phyloP scores from a whole-genome alignment of 2,329 filamentous ascomycete species.

The Akanthomyces dipterigenus region DNA sequence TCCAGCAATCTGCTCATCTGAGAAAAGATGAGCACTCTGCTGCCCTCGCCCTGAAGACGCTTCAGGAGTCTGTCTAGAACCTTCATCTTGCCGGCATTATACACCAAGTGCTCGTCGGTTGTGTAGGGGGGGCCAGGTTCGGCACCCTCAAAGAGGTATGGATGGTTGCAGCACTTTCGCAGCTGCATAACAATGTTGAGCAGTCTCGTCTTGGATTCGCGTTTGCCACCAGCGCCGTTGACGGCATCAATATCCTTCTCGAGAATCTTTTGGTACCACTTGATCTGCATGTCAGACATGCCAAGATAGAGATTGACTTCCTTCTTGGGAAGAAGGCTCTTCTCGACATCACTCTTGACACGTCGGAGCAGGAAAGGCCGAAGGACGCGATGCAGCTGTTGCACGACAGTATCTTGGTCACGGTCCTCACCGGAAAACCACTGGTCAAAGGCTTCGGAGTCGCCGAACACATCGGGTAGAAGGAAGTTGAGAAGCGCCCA shows the following conservation, averaged over 20 bases:
- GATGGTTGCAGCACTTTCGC: constrained; percentile 97
- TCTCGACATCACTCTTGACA: constrained; percentile 96
- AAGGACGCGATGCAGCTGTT: constrained; percentile 88
- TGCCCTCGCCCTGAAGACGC: constrained; percentile 78
- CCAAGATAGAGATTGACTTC: constrained; percentile 95
- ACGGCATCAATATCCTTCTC: constrained; percentile 99
- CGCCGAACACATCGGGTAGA: constrained; percentile 95
- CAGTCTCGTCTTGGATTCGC: constrained; percentile 93
- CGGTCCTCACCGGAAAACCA: constrained; percentile 91
- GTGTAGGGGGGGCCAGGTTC: constrained; percentile 97
- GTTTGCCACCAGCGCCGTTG: constrained; percentile 91
- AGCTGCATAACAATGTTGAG: constrained; percentile 99
- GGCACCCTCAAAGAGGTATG: constrained; percentile 94
- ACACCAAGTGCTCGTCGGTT: constrained; percentile 90
- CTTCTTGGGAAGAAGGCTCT: constrained; percentile 94
- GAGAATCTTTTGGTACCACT: constrained; percentile 98
- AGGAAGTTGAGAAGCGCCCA: constrained; percentile 98
- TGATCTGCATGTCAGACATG: constrained; percentile 98
- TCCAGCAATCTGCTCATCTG: constrained; percentile 98
- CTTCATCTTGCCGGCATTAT: constrained; percentile 95
- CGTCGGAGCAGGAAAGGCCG: constrained; percentile 90
- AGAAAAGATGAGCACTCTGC: constrained; percentile 96
- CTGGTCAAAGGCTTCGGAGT: constrained; percentile 92
- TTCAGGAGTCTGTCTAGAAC: constrained; percentile 88
- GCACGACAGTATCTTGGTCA: constrained; percentile 91